Base-by-base conservation (phyloP, 75 land plant species). In the Pinus taeda region DNA sequence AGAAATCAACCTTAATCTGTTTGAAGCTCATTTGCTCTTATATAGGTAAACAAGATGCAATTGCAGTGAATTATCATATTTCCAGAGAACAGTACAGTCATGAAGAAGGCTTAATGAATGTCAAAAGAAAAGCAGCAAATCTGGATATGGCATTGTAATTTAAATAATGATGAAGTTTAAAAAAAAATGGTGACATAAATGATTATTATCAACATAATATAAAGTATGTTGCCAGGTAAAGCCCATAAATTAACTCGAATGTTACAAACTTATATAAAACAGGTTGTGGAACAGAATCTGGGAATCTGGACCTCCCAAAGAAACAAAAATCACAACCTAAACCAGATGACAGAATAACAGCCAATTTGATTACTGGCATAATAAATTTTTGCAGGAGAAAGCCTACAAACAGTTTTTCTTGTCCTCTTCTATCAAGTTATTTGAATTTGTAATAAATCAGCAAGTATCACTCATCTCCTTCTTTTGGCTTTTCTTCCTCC, bases 401-500 rank as follows among this genome's bases (percentile, higher is more conserved):
- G 49, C 71, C 53, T 69, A 39, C 53, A 42, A 69, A 42, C 49
- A 39, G 18, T 69, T 20, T n/a, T 69, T 53, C 53, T 30, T 1
- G 4, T 45, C 20, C 45, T 42, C 21, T 42, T 69, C 3, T 14
- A 64, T 65, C 39, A 18, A 67, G n/a, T 37, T 20, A 3, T 67
- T 7, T 45, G 20, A 17, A 37, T 66, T 67, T 17, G 8, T n/a
- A 33, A 39, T 18, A 45, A 45, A 45, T 45, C 39, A 39, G 13
- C 9, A 17, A 39, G 53, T 67, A 18, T 67, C 71, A 67, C 20
- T 69, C 42, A 18, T 69, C 71, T 39, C 49, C 71, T 8, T 42
- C 71, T 45, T 39, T 39, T 9, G 71, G 71, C 71, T 69, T 69
- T 18, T 69, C 49, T 18, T 69, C 71, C 49, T 53, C 71, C 53